These are phyloP conservation scores for Trypanosoma caninum DNA, from an alignment of 208 protist species.

Conservation along the genomic window DNA sequence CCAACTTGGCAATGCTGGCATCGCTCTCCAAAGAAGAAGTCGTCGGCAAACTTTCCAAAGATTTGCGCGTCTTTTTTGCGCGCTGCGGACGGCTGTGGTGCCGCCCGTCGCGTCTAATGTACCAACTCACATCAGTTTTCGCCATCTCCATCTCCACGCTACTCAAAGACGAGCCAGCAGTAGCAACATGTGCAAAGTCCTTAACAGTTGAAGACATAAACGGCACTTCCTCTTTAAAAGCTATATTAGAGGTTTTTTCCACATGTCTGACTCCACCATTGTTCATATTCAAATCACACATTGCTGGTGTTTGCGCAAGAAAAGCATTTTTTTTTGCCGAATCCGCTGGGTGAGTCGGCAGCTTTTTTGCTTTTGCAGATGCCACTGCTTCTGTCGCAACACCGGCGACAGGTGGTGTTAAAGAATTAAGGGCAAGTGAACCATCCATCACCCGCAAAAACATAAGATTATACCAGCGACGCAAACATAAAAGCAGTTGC, in stretches of 20 bases:
- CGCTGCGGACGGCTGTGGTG: neutral
- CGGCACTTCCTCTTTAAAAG: conserved; percentile 13
- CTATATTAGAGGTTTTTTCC: neutral
- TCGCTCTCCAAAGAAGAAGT: conserved; percentile 9
- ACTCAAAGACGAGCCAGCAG: conserved; percentile 10
- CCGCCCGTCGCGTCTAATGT: conserved; percentile 16
- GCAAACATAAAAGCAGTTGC: conserved; percentile 33
- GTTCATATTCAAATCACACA: no score
- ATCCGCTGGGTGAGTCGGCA: neutral
- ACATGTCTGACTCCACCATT: neutral
- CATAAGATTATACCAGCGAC: conserved; percentile 58
- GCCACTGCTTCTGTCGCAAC: neutral
- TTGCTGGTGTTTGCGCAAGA: no score
- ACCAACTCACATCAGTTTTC: conserved; percentile 59
- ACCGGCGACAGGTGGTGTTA: neutral
- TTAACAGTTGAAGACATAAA: conserved; percentile 29
- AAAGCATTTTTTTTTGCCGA: neutral
- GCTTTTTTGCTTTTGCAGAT: neutral
- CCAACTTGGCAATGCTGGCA: conserved; percentile 14
- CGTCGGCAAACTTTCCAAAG: neutral
- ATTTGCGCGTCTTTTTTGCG: no score
- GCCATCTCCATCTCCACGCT: conserved; percentile 57
- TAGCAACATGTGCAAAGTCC: conserved; percentile 17
- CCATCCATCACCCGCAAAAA: conserved; percentile 28
- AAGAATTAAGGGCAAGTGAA: neutral